phyloP scores from a whole-genome alignment of 2,329 filamentous ascomycete genomes.

The Epichloe baconii region DNA sequence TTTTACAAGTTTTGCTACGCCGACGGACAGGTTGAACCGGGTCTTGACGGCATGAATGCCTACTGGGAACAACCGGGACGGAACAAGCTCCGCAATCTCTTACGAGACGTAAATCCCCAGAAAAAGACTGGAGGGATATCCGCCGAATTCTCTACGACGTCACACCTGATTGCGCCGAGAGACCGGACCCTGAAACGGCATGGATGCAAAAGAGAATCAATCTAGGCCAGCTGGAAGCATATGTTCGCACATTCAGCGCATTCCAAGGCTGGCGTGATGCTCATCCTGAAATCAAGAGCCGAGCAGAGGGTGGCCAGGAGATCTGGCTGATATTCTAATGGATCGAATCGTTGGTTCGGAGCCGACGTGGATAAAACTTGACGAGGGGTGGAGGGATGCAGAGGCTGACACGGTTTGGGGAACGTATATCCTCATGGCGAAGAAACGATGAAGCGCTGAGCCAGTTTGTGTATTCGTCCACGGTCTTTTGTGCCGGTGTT shows the following conservation, averaged over 20 bases:
- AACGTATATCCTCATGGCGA: constrained; percentile 44
- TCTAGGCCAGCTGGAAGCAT: constrained; percentile 46
- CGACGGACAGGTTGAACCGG: constrained; percentile 27
- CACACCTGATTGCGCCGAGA: constrained; percentile 24
- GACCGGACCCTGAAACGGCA: constrained; percentile 19
- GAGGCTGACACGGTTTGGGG: constrained; percentile 49
- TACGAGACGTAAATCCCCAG: constrained; percentile 39
- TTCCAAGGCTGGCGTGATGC: constrained; percentile 45
- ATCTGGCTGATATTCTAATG: constrained; percentile 50
- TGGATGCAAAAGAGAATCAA: constrained; percentile 42
- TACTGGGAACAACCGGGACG: constrained; percentile 52
- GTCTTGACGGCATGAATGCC: constrained; percentile 36
- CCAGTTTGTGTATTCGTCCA: no score
- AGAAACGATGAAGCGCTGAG: constrained; percentile 17
- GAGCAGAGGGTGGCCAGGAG: constrained; percentile 40
- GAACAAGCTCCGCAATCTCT: constrained; percentile 36
- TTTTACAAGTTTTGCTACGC: constrained; percentile 44
- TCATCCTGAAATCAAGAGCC: constrained; percentile 35
- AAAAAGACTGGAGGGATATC: constrained; percentile 37
- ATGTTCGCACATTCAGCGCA: constrained; percentile 46
- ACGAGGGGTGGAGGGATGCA: constrained; percentile 37
- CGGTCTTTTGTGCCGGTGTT: no score
- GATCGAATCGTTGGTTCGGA: constrained; percentile 42
- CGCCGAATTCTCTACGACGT: constrained; percentile 45
- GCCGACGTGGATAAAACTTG: constrained; percentile 35